Evolutionary conservation across 2,329 filamentous ascomycete genomes (phyloP).

Genomic region (Dactylellina drechsleri): DNA sequence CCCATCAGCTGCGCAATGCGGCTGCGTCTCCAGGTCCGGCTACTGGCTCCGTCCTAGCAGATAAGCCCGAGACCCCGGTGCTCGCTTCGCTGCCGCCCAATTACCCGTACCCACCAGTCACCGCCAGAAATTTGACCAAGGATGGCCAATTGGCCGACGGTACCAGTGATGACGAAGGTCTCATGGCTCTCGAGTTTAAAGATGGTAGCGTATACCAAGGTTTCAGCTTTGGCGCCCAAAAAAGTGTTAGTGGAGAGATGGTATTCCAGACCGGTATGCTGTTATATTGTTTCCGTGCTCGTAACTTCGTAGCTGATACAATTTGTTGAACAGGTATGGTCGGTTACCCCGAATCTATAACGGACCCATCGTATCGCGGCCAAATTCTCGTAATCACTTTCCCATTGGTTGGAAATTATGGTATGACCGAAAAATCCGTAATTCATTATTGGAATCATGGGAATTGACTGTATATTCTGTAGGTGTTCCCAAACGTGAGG

Average conservation of each 20-base stretch:
- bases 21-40: constrained; percentile 44
- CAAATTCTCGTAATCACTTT: constrained; percentile 98
- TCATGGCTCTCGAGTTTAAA: constrained; percentile 89
- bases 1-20: constrained; percentile 53
- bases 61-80: constrained; percentile 39
- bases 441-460: too few relatives aligned
- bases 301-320: not conserved
- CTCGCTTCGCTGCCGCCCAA: constrained; percentile 17
- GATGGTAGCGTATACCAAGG: constrained; percentile 92
- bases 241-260: constrained; percentile 93
- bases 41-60: constrained; percentile 49
- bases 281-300: not conserved
- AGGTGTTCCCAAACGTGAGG: constrained; percentile 82
- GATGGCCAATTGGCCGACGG: constrained; percentile 55
- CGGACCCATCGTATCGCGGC: constrained; percentile 85
- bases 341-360: constrained; percentile 93
- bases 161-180: constrained; percentile 68
- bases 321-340: constrained; percentile 65
- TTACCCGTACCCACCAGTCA: constrained; percentile 65
- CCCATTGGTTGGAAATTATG: constrained; percentile 95
- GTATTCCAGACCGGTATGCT: constrained; percentile 98
- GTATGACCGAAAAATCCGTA: constrained; percentile 60
- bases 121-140: constrained; percentile 67
- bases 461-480: not conserved
- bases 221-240: constrained; percentile 94